phyloP scores from a whole-genome alignment of 129 eudicot species.

The Silybum marianum region DNA sequence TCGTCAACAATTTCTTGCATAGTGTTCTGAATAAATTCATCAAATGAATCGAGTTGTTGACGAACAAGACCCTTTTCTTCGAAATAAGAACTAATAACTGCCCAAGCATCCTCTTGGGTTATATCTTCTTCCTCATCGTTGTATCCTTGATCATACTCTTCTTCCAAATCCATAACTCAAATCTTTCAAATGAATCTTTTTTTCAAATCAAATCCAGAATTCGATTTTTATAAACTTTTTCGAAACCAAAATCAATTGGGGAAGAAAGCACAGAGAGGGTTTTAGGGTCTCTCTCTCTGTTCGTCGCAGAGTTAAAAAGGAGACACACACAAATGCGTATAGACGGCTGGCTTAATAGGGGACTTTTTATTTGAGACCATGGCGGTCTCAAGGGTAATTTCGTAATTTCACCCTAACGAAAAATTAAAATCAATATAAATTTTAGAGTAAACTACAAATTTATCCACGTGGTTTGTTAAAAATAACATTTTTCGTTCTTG shows the following conservation, averaged over 20 bases:
- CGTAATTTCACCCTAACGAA: background rate
- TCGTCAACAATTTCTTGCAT: conserved; percentile 97
- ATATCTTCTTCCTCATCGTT: conserved; percentile 75
- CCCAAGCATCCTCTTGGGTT: conserved; percentile 94
- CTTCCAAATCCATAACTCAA: conserved; percentile 49
- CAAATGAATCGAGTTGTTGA: conserved; percentile 87
- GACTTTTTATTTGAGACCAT: background rate
- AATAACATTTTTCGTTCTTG: too few relatives aligned
- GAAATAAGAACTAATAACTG: conserved; percentile 81
- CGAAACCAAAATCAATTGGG: background rate
- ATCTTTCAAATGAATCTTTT: background rate
- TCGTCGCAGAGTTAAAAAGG: background rate
- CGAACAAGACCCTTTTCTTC: conserved; percentile 92
- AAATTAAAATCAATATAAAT: too few relatives aligned
- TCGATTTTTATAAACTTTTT: background rate
- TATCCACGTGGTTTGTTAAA: too few relatives aligned
- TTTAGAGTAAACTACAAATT: too few relatives aligned
- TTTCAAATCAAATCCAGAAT: background rate
- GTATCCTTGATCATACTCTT: conserved; percentile 43
- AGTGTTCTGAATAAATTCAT: conserved; percentile 88
- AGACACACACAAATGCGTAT: background rate
- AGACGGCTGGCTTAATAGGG: conserved; percentile 10
- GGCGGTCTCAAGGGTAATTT: conserved; percentile 11
- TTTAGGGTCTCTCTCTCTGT: conserved; percentile 17
- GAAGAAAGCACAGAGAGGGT: background rate